Evolutionary conservation across 1,284 basidiomycete genomes (phyloP), one percentile per base, ranked within the genome.

Genomic region (Cutaneotrichosporon spelunceum): DNA sequence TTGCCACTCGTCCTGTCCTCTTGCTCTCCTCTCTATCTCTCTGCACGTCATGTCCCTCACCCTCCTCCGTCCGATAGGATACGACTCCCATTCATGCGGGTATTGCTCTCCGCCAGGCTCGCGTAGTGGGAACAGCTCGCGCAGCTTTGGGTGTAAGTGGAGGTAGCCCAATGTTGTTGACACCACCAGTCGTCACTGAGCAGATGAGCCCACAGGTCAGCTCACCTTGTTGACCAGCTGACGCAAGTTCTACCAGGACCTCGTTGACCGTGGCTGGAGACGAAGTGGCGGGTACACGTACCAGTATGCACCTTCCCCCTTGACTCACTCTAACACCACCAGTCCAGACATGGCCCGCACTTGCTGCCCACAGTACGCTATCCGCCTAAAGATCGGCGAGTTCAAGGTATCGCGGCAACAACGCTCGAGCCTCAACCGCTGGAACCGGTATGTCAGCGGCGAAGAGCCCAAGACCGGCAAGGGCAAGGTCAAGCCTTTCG

Each of bases 331-430:
- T n/a, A n/a, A n/a, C n/a, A n/a, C n/a, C n/a, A n/a, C n/a, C 42
- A 91, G 91, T 68, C 92, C 93, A 3, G 86, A 94, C 75, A 82
- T 93, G 79, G 84, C 81, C 65, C 78, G 80, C 9, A 89, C 91
- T 4, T 97, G 94, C 74, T 97, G 94, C 74, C 91, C 93, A 0
- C 90, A 92, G 66, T 95, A 94, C 73, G 91, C 93, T 0, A 96
- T 96, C 76, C 88, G 85, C 85, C 82, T 95, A n/a, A 88, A 91
- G 72, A 85, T 85, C 0, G 66, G 81, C 0, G 74, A 73, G n/a
- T 94, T 93, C 79, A 85, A 85, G 66, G 84, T 88, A 0, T 86
- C 87, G 14, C 88, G 87, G 73, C 88, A 87, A 67, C 90, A 94
- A 68, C 82, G 91, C 53, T 88, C 93, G 71, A 78, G 91, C 10